Base-by-base conservation (phyloP, 495 filamentous ascomycete genomes). In the Glarea lozoyensis region DNA sequence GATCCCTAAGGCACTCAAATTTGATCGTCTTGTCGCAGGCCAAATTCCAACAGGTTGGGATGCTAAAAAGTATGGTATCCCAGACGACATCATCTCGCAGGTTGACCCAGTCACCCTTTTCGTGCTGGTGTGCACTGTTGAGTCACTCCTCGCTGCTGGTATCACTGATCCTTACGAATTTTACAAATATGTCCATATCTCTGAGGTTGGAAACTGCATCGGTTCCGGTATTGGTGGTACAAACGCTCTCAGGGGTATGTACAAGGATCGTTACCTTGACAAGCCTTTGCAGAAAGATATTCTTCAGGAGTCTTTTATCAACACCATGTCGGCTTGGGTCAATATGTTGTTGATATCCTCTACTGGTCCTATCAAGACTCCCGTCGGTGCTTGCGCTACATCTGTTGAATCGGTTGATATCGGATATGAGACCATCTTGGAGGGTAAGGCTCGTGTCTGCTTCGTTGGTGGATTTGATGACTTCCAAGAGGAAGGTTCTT, bases 131-230 rank as follows among this genome's bases (percentile, higher is more conserved):
- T 88, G 87, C 47, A 90, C 87, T 23, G 88, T 82, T 3, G 93
- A 99, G 62, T 74, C 90, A 10, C 78, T 99, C 37, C 73, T 97
- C 29, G 79, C 87, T 0, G 79, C 88, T 38, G 92, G 92, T 80
- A 89, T 99, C 60, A 96, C 89, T n/a, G 93, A 99, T 61, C 93
- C 92, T 17, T 99, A 96, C 56, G 92, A 99, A 64, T 97, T 99
- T 66, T 99, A 99, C 75, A 87, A 96, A 68, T 97, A 99, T 56
- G 92, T 99, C 44, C 92, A 99, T 61, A 76, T 99, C 39, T 96
- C 93, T 2, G 85, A 99, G 60, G 85, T 99, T 31, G 92, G 93
- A 60, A 99, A 99, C 72, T 97, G 93, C 63, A 76, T 99, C 49
- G 92, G 92, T 59, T 97, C 93, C 10, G 92, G 92, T 67, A 88